Evolutionary conservation across 73 alveolate species (phyloP).

Genomic region (Uronychia setigera): DNA sequence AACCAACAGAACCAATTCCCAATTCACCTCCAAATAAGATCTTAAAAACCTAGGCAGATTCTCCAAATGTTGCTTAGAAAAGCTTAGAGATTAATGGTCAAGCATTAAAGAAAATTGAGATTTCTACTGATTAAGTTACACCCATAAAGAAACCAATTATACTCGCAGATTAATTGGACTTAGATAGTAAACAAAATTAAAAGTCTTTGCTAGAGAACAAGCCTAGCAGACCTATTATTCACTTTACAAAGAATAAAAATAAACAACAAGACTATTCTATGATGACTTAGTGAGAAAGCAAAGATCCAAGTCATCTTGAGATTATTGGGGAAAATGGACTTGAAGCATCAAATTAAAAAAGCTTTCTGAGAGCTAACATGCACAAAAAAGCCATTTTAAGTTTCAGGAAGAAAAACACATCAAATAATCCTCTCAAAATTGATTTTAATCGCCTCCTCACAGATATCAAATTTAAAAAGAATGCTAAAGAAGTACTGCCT

Average conservation of each 20-base stretch:
- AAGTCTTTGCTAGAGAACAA: neutral
- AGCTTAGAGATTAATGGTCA: neutral
- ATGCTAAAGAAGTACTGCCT: neutral
- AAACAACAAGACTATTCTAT: neutral
- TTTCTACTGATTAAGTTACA: too few relatives aligned
- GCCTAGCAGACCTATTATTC: neutral
- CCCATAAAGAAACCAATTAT: neutral
- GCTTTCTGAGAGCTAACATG: neutral
- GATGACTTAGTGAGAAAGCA: neutral
- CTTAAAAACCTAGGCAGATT: neutral
- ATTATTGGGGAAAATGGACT: neutral
- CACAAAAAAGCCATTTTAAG: neutral
- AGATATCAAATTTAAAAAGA: neutral
- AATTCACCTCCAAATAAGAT: too few relatives aligned
- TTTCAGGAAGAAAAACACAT: neutral
- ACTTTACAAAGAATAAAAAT: too few relatives aligned
- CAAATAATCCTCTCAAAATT: neutral
- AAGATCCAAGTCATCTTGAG: neutral
- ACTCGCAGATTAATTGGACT: neutral
- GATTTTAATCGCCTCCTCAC: neutral
- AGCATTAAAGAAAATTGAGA: neutral
- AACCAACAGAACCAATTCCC: too few relatives aligned
- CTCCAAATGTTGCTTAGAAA: neutral
- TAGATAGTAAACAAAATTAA: too few relatives aligned
- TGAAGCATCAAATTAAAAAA: neutral